Evolutionary conservation across 2,329 filamentous ascomycete species (phyloP), one percentile per base, ranked within the genome.

Genomic region (Alternaria panax): DNA sequence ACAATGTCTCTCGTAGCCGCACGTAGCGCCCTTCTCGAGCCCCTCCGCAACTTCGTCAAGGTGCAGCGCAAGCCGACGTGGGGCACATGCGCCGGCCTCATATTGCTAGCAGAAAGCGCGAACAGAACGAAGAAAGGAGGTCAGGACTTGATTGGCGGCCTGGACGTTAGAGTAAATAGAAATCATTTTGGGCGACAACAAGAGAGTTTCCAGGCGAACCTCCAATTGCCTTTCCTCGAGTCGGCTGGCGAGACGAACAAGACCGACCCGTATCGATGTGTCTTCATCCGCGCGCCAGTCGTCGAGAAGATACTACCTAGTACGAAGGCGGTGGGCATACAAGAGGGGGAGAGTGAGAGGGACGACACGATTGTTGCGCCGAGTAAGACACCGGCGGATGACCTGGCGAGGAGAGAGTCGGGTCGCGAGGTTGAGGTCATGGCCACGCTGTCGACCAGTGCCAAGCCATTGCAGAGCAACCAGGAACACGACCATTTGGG

Each of bases 171-270:
- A 45, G 93, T 98, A 30, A 93, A 96, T 74, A 86, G 95, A 46
- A 99, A 98, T 74, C 92, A 97, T 78, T 99, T 97, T 74, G 95
- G 95, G 4, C 87, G 94, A 54, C 95, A 99, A 79, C 90, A 91
- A 14, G 92, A 98, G 79, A 96, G 91, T 74, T 98, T 98, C 78
- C 88, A 95, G 71, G 88, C 90, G 0, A 85, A 88, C 46, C 78
- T 97, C 30, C 80, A 90, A 14, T 81, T 97, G 24, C 87, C 89
- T 0, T 96, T 96, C 70, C 80, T 96, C 1, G 66, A 65, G 8
- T 56, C 57, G 43, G 60, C 72, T 5, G 71, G 66, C 14, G 74
- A 68, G 14, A 69, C 70, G 5, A 65, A 66, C 14, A 73, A 69
- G 28, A 69, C 74, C 18, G 60, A 75, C n/a, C 85, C 86, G 0